Percentiles rank a stretch among this genome's conserved stretches.
These are phyloP conservation scores for Noccaea bulbosa DNA, from an alignment of 345 rosid genomes.

Conservation along the genomic window DNA sequence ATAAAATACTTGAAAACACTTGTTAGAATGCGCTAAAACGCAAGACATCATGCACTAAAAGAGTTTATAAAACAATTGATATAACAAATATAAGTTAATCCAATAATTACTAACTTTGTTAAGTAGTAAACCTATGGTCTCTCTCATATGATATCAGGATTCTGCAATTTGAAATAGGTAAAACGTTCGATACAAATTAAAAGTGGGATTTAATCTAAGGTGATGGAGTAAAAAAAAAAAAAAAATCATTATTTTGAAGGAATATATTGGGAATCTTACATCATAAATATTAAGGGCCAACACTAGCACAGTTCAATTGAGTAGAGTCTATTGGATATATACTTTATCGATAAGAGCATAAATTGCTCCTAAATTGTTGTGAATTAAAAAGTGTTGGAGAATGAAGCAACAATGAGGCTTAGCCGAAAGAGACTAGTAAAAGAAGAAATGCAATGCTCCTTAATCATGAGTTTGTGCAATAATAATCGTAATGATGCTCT, in stretches of 20 bases:
- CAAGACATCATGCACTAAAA: neutral
- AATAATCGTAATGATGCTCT: conserved; percentile 39
- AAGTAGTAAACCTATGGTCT: neutral
- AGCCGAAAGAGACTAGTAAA: conserved; percentile 30
- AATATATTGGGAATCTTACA: neutral
- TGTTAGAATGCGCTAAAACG: too few species aligned
- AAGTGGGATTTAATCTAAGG: neutral
- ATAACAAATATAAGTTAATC: neutral
- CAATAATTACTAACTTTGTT: neutral
- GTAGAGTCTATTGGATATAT: neutral
- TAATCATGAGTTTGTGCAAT: conserved; percentile 45
- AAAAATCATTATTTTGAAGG: neutral
- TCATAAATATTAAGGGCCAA: too few species aligned
- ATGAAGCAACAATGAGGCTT: conserved; percentile 20
- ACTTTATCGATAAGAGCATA: conserved; percentile 6
- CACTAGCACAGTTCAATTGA: neutral
- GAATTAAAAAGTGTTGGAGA: conserved; percentile 34
- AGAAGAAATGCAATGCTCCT: conserved; percentile 37
- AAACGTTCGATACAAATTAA: neutral
- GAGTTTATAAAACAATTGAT: neutral
- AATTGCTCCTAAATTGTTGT: conserved; percentile 2
- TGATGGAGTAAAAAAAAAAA: neutral
- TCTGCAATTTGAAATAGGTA: neutral
- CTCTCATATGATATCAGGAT: neutral
- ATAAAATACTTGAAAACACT: too few species aligned